phyloP scores from a whole-genome alignment of 2,329 filamentous ascomycete genomes.

The Beauveria pseudobassiana region DNA sequence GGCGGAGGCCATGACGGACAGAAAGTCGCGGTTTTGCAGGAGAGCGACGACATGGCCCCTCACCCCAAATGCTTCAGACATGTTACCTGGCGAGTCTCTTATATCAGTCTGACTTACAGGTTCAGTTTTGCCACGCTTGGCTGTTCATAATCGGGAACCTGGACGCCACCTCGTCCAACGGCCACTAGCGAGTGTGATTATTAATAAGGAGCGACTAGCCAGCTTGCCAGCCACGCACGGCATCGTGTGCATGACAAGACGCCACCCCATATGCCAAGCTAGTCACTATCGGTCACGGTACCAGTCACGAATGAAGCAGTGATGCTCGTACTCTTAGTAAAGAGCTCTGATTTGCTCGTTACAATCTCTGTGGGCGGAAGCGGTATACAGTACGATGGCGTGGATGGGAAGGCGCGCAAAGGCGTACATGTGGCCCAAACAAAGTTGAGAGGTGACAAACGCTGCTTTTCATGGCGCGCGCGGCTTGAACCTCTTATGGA shows the following conservation, averaged over 20 bases:
- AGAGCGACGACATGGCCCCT: not conserved
- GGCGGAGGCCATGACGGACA: not conserved
- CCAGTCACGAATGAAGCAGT: conserved; percentile 2
- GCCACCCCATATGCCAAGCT: conserved; percentile 7
- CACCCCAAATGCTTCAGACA: not conserved
- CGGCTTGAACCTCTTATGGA: not conserved
- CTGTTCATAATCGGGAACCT: not conserved
- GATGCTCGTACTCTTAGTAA: not conserved
- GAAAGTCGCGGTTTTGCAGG: not conserved
- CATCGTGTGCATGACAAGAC: conserved; percentile 2
- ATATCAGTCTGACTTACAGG: not conserved
- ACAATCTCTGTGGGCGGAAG: not conserved
- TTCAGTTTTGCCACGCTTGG: not conserved
- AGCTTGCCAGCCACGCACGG: not conserved
- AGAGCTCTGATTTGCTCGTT: not conserved
- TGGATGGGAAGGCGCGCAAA: not conserved
- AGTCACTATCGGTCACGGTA: conserved; percentile 5
- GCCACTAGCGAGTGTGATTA: not conserved
- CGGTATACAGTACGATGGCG: not conserved
- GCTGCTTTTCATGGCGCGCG: not conserved
- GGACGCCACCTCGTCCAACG: not conserved
- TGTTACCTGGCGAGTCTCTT: not conserved
- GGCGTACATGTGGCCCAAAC: not conserved
- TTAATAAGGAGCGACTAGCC: no score
- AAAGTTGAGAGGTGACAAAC: not conserved